Base-by-base conservation (phyloP, 192 early-diverging fungal species). In the Gaertneriomyces semiglobifer region DNA sequence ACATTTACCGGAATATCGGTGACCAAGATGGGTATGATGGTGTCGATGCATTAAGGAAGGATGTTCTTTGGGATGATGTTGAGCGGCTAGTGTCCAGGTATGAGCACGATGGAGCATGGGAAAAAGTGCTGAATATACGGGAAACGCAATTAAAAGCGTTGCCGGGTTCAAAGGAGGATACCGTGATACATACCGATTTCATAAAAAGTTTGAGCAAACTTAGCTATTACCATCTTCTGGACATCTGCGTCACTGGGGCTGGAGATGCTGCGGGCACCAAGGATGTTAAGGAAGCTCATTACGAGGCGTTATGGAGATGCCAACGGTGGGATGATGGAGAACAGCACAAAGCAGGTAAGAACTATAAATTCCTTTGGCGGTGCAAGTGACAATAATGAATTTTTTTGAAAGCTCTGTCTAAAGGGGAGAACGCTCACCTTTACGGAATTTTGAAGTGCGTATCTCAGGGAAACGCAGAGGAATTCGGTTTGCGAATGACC, bases 21-120 rank as follows among this genome's bases (percentile, higher is more conserved):
- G 72, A 77, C 59, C 19, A 41, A 4, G 78, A 80, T 47, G 78
- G 67, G 12, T 74, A 77, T 20, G 69, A 74, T 39, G 78, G 78
- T 45, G 73, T 77, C 14, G 25, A 52, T 8, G 50, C 47, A 4
- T 46, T 58, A 7, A 66, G 63, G 1, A 60, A 60, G 25, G 66
- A 69, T 50, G 54, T 25, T n/a, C 63, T 62, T 5, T 25, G 64
- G 2, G 72, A 64, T 16, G 56, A 25, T 4, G 20, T 19, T 43
- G 7, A 9, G 9, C 46, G 60, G 7, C 53, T 70, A 9, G 39
- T 68, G 5, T 63, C 59, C 39, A 70, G 62, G 41, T 67, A 68
- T 52, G 64, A 67, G 46, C 58, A 64, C 60, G 67, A 68, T 39
- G 44, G 45, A 12, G 19, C 8, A 25, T 79, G 77, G 70, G 52